A percentile compares a stretch with the other conserved stretches of the same genome.
Evolutionary conservation across 257 asterid species (phyloP).

Genomic region (Sherardia arvensis): DNA sequence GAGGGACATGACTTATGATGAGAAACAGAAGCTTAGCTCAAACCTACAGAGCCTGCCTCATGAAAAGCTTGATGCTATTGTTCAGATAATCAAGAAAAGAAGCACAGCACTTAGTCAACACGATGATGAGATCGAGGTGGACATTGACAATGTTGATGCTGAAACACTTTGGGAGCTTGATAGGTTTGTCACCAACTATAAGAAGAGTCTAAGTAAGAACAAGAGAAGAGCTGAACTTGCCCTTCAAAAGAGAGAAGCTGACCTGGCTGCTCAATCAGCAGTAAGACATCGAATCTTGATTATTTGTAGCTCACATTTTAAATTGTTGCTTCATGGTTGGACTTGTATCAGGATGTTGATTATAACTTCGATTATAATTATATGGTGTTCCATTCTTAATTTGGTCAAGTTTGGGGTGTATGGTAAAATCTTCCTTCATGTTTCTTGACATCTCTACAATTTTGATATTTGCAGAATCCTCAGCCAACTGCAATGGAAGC

Average conservation of each 20-base stretch:
- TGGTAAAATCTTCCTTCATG: neutral
- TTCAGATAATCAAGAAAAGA: slow-evolving; percentile 90
- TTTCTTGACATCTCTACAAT: neutral
- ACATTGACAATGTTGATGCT: slow-evolving; percentile 80
- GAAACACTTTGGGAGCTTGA: slow-evolving; percentile 99
- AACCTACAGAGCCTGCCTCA: slow-evolving; percentile 78
- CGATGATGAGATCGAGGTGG: slow-evolving; percentile 93
- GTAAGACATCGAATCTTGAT: slow-evolving; percentile 30
- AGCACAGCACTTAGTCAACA: slow-evolving; percentile 62
- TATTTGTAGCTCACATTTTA: neutral
- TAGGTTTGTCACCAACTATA: slow-evolving; percentile 86
- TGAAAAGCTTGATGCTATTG: slow-evolving; percentile 82
- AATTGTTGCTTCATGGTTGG: neutral
- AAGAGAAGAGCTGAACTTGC: slow-evolving; percentile 89
- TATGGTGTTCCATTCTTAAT: neutral
- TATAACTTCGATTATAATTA: neutral
- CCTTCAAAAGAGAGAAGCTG: slow-evolving; percentile 44
- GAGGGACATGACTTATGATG: slow-evolving; percentile 93
- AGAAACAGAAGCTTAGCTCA: slow-evolving; percentile 87
- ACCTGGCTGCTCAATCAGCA: slow-evolving; percentile 26
- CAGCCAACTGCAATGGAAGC: slow-evolving; percentile 18
- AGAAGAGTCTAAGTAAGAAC: slow-evolving; percentile 85
- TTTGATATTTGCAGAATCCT: slow-evolving; percentile 38
- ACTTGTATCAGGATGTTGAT: neutral
- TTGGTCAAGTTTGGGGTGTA: neutral